Conservation (phyloP, 2,329 filamentous ascomycete species). For the Colletotrichum musicola region DNA sequence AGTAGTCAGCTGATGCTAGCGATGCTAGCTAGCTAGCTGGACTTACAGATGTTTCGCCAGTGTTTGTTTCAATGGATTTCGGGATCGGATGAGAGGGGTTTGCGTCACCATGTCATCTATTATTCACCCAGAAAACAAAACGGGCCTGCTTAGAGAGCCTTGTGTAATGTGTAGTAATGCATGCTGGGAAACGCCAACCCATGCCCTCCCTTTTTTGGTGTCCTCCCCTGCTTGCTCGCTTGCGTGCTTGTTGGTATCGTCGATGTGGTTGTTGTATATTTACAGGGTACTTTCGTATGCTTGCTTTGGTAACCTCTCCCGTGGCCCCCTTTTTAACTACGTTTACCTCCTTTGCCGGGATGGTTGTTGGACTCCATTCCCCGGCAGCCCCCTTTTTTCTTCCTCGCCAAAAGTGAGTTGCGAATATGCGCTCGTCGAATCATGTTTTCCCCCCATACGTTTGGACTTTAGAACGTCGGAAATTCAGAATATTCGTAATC, state of each 20-base stretch:
- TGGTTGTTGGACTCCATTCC: conserved; percentile 7
- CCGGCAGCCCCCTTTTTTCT: conserved; percentile 6
- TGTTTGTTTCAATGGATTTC: background rate
- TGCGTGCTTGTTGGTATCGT: conserved; percentile 36
- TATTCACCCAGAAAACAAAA: conserved; percentile 1
- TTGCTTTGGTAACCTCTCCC: background rate
- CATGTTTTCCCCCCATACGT: background rate
- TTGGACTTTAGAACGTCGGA: no score
- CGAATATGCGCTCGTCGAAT: conserved; percentile 1
- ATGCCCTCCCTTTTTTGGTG: conserved; percentile 28
- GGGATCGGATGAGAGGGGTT: background rate
- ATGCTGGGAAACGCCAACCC: conserved; percentile 30
- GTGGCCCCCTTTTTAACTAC: background rate
- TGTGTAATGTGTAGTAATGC: conserved; percentile 19
- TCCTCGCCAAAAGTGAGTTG: background rate
- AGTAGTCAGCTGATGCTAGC: no score
- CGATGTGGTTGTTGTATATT: conserved; percentile 22
- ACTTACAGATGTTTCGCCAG: background rate
- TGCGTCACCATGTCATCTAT: background rate
- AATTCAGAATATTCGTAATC: background rate
- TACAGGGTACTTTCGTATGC: conserved; percentile 29
- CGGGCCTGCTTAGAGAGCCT: background rate
- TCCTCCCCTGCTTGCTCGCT: conserved; percentile 15
- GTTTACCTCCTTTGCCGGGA: conserved; percentile 3
- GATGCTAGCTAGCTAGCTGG: no score